A percentile compares a stretch with the other conserved stretches of the same genome.
Conservation (phyloP, 176 grass and related monocot species). For the Oryza coarctata region DNA sequence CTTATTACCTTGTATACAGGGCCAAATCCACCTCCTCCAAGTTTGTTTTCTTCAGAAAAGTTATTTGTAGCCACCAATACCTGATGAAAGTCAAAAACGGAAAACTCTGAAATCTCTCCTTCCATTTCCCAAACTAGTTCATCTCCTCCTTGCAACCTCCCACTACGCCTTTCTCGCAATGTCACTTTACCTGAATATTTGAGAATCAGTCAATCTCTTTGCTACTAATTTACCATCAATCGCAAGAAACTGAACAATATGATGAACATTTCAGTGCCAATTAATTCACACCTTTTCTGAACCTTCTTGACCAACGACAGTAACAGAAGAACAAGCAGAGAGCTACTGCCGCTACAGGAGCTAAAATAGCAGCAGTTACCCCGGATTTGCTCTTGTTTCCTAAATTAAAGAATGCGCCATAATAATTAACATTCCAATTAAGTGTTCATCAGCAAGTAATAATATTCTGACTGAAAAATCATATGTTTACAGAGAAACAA, state of each 20-base stretch:
- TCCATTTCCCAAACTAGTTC: background rate
- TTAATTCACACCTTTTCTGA: conserved; percentile 18
- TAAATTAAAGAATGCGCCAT: background rate
- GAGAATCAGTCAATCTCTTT: background rate
- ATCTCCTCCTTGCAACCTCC: background rate
- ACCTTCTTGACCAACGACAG: background rate
- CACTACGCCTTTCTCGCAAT: background rate
- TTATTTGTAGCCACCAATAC: conserved; percentile 36
- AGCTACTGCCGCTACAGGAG: background rate
- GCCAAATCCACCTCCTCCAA: conserved; percentile 53
- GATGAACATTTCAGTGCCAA: background rate
- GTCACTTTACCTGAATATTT: background rate
- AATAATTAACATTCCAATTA: background rate
- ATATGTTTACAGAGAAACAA: background rate
- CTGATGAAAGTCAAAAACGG: conserved; percentile 25
- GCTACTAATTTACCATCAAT: too few relatives aligned
- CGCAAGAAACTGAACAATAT: background rate
- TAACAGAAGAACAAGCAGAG: conserved; percentile 5
- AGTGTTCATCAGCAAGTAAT: background rate
- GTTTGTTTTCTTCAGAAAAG: conserved; percentile 43
- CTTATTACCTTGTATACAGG: conserved; percentile 53
- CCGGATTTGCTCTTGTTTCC: background rate
- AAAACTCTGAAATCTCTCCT: conserved; percentile 39
- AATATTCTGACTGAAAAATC: background rate
- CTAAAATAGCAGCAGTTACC: background rate